Conservation (phyloP, 306 rosid genomes). For the Corylus avellana region DNA sequence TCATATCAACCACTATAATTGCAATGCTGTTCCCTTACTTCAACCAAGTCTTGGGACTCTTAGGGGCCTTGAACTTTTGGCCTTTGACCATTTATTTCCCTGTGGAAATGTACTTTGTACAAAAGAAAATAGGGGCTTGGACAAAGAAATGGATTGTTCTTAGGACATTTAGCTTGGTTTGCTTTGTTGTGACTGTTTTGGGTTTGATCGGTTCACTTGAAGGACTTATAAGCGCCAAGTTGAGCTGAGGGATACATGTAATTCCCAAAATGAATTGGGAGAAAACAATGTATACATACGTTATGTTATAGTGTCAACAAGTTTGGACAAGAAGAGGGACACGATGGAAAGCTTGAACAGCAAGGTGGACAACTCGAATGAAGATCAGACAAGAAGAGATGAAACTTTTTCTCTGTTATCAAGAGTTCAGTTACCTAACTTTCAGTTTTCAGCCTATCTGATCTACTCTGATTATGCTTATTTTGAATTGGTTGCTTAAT, state of each 20-base stretch:
- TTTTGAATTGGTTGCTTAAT: too few relatives aligned
- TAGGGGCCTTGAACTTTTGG: constrained; percentile 89
- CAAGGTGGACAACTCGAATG: too few relatives aligned
- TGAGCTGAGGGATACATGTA: constrained; percentile 20
- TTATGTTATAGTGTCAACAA: too few relatives aligned
- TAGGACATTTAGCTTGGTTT: constrained; percentile 56
- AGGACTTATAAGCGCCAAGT: constrained; percentile 62
- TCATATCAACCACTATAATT: constrained; percentile 65
- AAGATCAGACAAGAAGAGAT: too few relatives aligned
- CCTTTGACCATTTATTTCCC: constrained; percentile 81
- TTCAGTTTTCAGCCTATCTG: too few relatives aligned
- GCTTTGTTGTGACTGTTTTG: constrained; percentile 57
- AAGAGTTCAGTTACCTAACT: too few relatives aligned
- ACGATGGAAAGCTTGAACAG: too few relatives aligned
- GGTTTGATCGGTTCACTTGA: constrained; percentile 73
- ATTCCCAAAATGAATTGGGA: not conserved
- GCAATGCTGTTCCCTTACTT: constrained; percentile 86
- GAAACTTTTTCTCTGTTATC: too few relatives aligned
- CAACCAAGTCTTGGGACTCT: constrained; percentile 68
- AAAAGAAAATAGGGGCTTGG: constrained; percentile 67
- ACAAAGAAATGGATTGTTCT: constrained; percentile 66
- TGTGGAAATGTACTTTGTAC: constrained; percentile 80
- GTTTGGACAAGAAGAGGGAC: too few relatives aligned
- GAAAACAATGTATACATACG: not conserved
- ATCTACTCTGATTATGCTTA: too few relatives aligned